Base-by-base conservation (phyloP, 768 basidiomycete species). In the Pleurotus pulmonarius region DNA sequence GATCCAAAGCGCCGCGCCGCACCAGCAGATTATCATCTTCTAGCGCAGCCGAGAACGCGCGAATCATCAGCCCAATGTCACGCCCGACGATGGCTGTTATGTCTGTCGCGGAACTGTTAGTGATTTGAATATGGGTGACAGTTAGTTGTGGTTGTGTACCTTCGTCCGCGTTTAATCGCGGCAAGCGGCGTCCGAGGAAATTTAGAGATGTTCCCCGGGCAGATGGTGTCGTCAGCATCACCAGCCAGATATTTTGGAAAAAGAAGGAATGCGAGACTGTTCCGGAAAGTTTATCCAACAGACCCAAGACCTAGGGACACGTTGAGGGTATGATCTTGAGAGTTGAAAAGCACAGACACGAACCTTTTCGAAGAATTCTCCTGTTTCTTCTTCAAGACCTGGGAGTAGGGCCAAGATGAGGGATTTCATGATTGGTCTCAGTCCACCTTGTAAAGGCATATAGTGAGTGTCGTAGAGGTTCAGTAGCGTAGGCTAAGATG, bases 311-410 rank as follows among this genome's bases (percentile, higher is more conserved):
- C 91, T 93, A 15, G 16, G n/a, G 8, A 18, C 38, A 13, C 20
- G 39, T 40, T 26, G 22, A 26, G 25, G 1, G 18, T 46, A 18
- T n/a, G n/a, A n/a, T 8, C 15, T 22, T 29, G 15, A 20, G 5
- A 4, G n/a, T 22, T 39, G 37, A 1, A 24, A 24, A 9, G 58
- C 20, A 20, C 12, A 7, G 25, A 13, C n/a, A 20, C 58, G 20
- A 54, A 87, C 90, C 75, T 90, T 91, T 52, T 98, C 97, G 64
- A 98, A 98, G 72, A 91, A 97, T 70, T 98, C 97, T 1, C 94
- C 92, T 0, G 94, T 95, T 70, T 98, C 96, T 69, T 99, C 97
- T 69, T 99, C 97, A 51, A 98, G 75, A 1, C 97, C 97, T 1
- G 97, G 97, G 9, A 99, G 81, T 20, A 99, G 70, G 0, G 96